These are phyloP conservation scores for Apiotrichum porosum DNA, from an alignment of 1,284 basidiomycete species.

Conservation along the genomic window DNA sequence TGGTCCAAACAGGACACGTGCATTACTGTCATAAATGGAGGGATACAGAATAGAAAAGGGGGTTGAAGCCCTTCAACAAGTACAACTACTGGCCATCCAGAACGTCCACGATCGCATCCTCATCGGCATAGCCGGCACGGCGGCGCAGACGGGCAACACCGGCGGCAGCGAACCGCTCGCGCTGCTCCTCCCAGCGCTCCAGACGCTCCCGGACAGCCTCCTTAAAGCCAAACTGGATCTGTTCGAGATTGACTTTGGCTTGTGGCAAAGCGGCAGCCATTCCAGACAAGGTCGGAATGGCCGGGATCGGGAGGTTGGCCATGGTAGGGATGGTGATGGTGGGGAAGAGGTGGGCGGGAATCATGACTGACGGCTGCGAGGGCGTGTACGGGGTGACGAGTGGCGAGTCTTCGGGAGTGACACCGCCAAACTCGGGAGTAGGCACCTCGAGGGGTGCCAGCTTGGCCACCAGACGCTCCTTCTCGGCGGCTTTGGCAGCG, in stretches of 20 bases:
- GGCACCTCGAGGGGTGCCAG: background rate
- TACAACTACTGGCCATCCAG: too few relatives aligned
- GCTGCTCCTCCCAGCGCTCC: slow-evolving; percentile 34
- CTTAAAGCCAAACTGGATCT: slow-evolving; percentile 23
- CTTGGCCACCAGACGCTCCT: background rate
- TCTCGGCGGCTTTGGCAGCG: background rate
- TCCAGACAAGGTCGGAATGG: slow-evolving; percentile 16
- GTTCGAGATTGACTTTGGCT: slow-evolving; percentile 15
- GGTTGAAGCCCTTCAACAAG: too few relatives aligned
- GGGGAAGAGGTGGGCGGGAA: slow-evolving; percentile 26
- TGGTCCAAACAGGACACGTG: too few relatives aligned
- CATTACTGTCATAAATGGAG: too few relatives aligned
- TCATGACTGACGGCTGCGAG: slow-evolving; percentile 15
- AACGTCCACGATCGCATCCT: background rate
- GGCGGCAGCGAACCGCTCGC: slow-evolving; percentile 22
- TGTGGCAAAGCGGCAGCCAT: slow-evolving; percentile 19
- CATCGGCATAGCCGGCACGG: background rate
- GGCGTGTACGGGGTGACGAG: slow-evolving; percentile 43
- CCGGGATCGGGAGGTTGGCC: slow-evolving; percentile 17
- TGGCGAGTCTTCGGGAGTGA: slow-evolving; percentile 39
- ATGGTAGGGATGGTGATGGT: slow-evolving; percentile 16
- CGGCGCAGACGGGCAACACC: slow-evolving; percentile 6
- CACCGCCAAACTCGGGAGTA: slow-evolving; percentile 7
- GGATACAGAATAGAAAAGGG: too few relatives aligned
- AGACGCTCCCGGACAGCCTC: slow-evolving; percentile 25